Evolutionary conservation across 2,329 filamentous ascomycete species (phyloP), one percentile per base, ranked within the genome.

Genomic region (Calcarisporium arbuscula): DNA sequence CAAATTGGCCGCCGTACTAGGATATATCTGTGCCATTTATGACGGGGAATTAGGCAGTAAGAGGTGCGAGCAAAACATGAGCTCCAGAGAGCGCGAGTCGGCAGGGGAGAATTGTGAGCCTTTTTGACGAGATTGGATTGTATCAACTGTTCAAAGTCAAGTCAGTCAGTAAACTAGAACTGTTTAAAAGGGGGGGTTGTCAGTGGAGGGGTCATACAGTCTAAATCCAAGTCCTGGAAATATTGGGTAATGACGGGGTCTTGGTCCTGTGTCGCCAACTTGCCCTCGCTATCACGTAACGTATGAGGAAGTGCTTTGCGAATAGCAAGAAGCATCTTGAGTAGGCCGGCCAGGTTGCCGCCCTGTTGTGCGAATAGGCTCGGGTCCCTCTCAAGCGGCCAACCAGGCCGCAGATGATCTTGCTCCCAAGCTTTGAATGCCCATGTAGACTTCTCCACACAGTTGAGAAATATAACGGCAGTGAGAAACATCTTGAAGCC

Each of bases 361-460:
- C 77, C 77, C 44, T 81, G 76, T 36, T 70, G 65, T 1, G 73
- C 72, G 48, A 74, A 82, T 32, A 64, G 62, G 32, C 62, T 58
- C 0, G 77, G 77, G 7, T 71, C 69, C 23, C 62, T 56, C 48
- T 77, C 73, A 4, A 82, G 61, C 5, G 78, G 78, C 77, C 77
- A 82, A 28, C 69, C 67, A 1, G 67, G 66, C 3, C 72, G 67
- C 18, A 80, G 65, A 32, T 72, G 70, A 36, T 75, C 68, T 50
- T 80, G 73, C 46, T 80, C 76, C 76, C 77, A 82, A 3, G 74
- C 76, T 42, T 80, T 79, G 58, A 81, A 81, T 1, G 74, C 72
- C 78, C 77, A 82, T 0, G 77, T 81, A 0, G 75, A 77, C 57
- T 81, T 82, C 50, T 82, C 78, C 11, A 81, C 65, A 44, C 75